A percentile compares a stretch with the other conserved stretches of the same genome.
Conservation (phyloP, 441 rosid genomes). For the Gossypium laxum region DNA sequence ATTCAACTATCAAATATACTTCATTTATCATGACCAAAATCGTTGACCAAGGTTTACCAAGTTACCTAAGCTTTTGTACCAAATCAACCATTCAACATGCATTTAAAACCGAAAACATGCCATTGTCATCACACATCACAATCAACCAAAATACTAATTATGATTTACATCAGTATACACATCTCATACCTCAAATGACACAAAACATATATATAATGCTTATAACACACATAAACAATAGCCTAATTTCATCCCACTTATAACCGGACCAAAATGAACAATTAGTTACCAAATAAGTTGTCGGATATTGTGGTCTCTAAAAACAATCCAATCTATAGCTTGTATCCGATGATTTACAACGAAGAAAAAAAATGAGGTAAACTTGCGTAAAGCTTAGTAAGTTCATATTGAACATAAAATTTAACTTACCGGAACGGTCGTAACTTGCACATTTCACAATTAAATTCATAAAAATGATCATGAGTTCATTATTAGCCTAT, state of each 20-base stretch:
- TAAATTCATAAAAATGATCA: background rate
- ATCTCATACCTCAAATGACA: background rate
- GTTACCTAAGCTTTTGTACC: background rate
- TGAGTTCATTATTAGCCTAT: background rate
- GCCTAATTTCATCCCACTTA: background rate
- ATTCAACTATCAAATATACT: background rate
- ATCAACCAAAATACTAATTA: background rate
- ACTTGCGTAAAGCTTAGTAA: background rate
- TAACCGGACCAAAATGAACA: background rate
- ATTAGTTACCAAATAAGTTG: background rate
- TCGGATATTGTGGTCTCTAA: background rate
- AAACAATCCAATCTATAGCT: background rate
- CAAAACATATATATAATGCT: background rate
- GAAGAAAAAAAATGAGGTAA: background rate
- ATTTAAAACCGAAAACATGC: background rate
- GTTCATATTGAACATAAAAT: background rate
- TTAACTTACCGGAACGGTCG: background rate
- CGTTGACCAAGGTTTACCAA: background rate
- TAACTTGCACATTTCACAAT: background rate
- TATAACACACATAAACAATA: background rate
- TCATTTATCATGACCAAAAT: background rate
- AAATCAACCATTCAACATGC: background rate
- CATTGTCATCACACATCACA: background rate
- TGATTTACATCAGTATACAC: background rate
- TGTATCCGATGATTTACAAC: background rate